Evolutionary conservation across 108 stramenopile species (phyloP), one percentile per base, ranked within the genome.

Genomic region (Discostella pseudostelligera): DNA sequence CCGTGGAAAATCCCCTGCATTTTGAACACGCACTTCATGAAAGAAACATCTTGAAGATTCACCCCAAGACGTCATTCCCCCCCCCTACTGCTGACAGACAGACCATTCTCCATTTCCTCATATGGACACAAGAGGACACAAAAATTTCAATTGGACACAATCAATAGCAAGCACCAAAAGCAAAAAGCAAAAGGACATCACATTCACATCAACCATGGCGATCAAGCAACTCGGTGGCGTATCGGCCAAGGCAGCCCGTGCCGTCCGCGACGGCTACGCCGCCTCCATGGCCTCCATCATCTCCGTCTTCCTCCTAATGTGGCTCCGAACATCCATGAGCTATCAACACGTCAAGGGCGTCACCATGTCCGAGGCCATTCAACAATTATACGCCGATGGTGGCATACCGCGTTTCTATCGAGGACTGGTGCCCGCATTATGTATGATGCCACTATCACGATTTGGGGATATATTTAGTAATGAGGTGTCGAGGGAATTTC

Each of bases 271-370:
- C 28, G 82, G 82, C 16, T 68, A 74, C 29, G 70, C 85, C 28
- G 85, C 76, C 25, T 82, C 78, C 17, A 79, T 81, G 65, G 81
- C 85, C n/a, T 78, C 76, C 60, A 63, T 86, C 12, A 43, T 83
- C 14, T 81, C 80, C 17, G 94, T 95, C 0, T 59, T 84, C 43
- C 77, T 83, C 14, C 78, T 96, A 26, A 96, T 96, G 96, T 96
- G 96, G 96, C 80, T 95, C 29, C 86, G 96, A 22, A 96, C 96
- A 0, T 68, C 87, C 56, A 81, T 89, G 69, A 79, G 77, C 57
- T 95, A 96, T 65, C 94, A 96, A 68, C 94, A 92, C 71, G 85
- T 88, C 24, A 84, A 95, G 61, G 94, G 96, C n/a, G 81, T 79
- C 1, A 65, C 82, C 45, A 85, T 84, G 37, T 39, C 46, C 6